Evolutionary conservation across 2,329 filamentous ascomycete genomes (phyloP), one percentile per base, ranked within the genome.

Genomic region (Fusarium protoensiforme): DNA sequence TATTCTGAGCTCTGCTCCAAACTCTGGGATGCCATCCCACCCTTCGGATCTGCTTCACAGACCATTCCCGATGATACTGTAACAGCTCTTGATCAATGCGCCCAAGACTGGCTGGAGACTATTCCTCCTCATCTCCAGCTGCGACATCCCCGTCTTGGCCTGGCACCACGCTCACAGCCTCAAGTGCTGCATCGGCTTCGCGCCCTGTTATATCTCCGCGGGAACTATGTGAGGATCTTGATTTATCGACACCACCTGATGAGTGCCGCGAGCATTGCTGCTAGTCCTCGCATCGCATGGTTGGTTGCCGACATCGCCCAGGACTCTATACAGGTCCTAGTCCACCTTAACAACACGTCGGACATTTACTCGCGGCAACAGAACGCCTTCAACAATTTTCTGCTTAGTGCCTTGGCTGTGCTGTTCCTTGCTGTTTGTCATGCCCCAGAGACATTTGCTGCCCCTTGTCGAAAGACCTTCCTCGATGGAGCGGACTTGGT

Each of bases 1-100:
- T 87, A 87, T 41, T 84, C 84, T 0, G 81, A 84, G 0, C 78
- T 87, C 0, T 85, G 84, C 57, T 84, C 85, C 3, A 85, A 84
- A 57, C 81, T 87, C 7, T 86, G 85, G 85, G 82, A 84, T 0
- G 79, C 85, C 0, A 81, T 87, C 1, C 84, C 75, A 18, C 77
- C 79, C 13, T 78, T 85, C 71, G 81, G 81, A 46, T 63, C 83
- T 31, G 64, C 75, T 4, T 80, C 80, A 36, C 66, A 82, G 58
- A 65, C 75, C 53, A 84, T 83, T 2, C 81, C 81, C 0, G 78
- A 82, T 0, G 84, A 87, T 27, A 81, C 81, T 1, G 83, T 81
- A 36, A 77, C 80, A 0, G 80, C 81, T 9, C 72, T 87, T 4
- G 85, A 86, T 53, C 75, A 83, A 7, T 81, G 82, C 65, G 83